These are phyloP conservation scores for Juncus inflexus DNA, from an alignment of 176 grass and related monocot genomes.

Conservation along the genomic window DNA sequence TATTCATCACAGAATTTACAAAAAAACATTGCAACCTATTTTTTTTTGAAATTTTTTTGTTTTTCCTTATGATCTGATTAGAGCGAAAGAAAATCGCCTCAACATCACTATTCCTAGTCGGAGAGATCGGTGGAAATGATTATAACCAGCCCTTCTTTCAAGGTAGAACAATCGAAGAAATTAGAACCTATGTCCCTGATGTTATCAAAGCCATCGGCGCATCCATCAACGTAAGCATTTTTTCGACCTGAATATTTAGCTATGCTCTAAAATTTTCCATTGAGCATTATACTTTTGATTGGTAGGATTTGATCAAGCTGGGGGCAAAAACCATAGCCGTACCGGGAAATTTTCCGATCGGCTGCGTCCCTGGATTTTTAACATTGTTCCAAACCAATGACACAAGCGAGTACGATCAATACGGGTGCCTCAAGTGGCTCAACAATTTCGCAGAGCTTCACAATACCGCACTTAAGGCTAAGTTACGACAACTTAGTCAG, in stretches of 20 bases:
- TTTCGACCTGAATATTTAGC: neutral
- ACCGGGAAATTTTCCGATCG: conserved; percentile 50
- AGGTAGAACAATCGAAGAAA: conserved; percentile 24
- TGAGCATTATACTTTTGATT: neutral
- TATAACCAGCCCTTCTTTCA: conserved; percentile 66
- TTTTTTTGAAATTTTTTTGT: no score
- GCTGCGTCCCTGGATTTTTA: conserved; percentile 46
- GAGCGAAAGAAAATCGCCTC: conserved; percentile 38
- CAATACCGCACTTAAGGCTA: conserved; percentile 35
- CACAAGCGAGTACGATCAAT: conserved; percentile 34
- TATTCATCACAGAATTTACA: no score
- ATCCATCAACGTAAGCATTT: conserved; percentile 17
- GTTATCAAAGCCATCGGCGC: conserved; percentile 31
- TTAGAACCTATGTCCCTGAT: conserved; percentile 31
- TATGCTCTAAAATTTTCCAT: no score
- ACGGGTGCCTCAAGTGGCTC: conserved; percentile 44
- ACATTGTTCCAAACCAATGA: conserved; percentile 18
- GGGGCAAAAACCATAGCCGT: conserved; percentile 47
- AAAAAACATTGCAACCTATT: no score
- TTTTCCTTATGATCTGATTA: neutral
- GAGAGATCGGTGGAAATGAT: conserved; percentile 69
- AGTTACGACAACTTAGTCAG: conserved; percentile 19
- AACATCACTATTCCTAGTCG: conserved; percentile 53
- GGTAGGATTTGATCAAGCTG: conserved; percentile 39
- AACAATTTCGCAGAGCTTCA: conserved; percentile 49